These are phyloP conservation scores for Tolypocladium endophyticum DNA, from an alignment of 2,329 filamentous ascomycete genomes.

Conservation along the genomic window DNA sequence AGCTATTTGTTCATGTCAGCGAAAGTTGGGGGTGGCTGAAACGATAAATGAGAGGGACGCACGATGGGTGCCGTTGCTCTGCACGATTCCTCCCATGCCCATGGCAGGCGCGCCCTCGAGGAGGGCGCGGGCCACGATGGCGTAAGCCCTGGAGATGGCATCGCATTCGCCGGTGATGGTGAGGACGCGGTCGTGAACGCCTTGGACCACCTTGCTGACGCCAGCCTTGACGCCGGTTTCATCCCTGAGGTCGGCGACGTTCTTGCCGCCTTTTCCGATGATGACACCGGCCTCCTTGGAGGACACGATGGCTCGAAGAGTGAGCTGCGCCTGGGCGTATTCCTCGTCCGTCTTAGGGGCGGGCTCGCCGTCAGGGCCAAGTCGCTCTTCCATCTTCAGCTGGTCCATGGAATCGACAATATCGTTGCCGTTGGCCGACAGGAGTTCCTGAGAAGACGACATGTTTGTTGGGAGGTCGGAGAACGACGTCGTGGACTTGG, in stretches of 20 bases:
- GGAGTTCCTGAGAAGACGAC: constrained; percentile 50
- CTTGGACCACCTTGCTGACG: constrained; percentile 96
- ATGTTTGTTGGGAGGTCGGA: constrained; percentile 25
- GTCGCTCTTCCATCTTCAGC: constrained; percentile 54
- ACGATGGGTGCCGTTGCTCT: constrained; percentile 91
- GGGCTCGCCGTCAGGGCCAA: constrained; percentile 65
- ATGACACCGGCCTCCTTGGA: constrained; percentile 99
- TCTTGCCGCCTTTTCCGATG: constrained; percentile 97
- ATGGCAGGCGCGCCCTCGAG: constrained; percentile 89
- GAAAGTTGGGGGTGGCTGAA: neutral
- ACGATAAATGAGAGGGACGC: constrained; percentile 16
- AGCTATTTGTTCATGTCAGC: constrained; percentile 41
- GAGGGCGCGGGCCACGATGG: constrained; percentile 81
- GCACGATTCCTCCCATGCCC: constrained; percentile 88
- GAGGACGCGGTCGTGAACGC: constrained; percentile 92
- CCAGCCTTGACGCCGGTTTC: constrained; percentile 97
- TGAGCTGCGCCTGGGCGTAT: constrained; percentile 86
- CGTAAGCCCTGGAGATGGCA: constrained; percentile 83
- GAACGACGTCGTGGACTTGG: neutral
- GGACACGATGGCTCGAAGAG: constrained; percentile 92
- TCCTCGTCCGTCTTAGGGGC: constrained; percentile 92
- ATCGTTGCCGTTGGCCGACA: constrained; percentile 49
- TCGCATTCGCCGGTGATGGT: constrained; percentile 88
- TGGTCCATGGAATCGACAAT: constrained; percentile 53
- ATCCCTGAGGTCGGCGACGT: constrained; percentile 91